These are phyloP conservation scores for Pseudogymnoascus pannorum DNA, from an alignment of 2,329 filamentous ascomycete species.

Conservation along the genomic window DNA sequence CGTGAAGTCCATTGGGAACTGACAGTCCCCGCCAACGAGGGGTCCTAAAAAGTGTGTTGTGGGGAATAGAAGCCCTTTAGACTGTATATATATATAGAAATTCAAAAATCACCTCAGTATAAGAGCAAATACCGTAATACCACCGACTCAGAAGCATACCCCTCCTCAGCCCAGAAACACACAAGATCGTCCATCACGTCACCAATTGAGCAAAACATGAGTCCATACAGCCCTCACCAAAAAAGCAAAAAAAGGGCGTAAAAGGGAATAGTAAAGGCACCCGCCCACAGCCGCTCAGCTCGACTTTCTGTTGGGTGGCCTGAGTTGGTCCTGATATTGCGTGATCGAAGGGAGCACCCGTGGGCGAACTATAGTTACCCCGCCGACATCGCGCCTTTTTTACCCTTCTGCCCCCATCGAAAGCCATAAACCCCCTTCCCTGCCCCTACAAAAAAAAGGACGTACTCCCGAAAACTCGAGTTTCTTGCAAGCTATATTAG, in stretches of 20 bases:
- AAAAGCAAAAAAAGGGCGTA: not conserved
- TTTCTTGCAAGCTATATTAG: too few relatives aligned
- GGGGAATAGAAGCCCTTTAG: not conserved
- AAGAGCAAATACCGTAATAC: not conserved
- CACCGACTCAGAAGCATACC: too few relatives aligned
- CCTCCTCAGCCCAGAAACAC: not conserved
- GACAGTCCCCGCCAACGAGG: not conserved
- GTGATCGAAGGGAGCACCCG: not conserved
- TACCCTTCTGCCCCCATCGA: too few relatives aligned
- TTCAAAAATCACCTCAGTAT: not conserved
- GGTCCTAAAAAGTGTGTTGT: not conserved
- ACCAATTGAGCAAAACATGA: not conserved
- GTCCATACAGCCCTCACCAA: not conserved
- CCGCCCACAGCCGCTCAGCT: not conserved
- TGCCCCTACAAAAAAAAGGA: not conserved
- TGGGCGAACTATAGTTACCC: not conserved
- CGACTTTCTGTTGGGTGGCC: not conserved
- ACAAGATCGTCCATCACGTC: not conserved
- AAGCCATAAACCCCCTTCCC: not conserved
- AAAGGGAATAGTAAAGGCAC: not conserved
- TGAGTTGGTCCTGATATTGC: not conserved
- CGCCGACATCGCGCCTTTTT: not conserved
- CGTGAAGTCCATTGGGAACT: not conserved
- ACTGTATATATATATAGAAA: too few relatives aligned
- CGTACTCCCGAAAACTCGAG: not conserved